Evolutionary conservation across 2,329 filamentous ascomycete species (phyloP), one percentile per base, ranked within the genome.

Genomic region (Trichoderma sp.): DNA sequence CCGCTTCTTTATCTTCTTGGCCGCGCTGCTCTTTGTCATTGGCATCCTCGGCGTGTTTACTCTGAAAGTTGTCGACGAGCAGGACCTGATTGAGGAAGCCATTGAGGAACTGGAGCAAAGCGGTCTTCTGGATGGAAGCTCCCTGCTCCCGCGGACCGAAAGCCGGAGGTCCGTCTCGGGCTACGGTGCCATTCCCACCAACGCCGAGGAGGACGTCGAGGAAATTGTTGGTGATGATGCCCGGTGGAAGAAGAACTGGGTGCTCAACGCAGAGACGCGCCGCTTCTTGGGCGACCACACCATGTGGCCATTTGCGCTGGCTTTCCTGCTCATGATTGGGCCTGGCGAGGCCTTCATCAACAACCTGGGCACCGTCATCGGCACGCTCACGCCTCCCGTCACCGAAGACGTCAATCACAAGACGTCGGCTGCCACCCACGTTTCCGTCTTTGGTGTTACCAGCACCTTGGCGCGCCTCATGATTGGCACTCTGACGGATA

Each of bases 331-430:
- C 68, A 91, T 97, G 71, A 91, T 93, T 62, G 95, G 95, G 0
- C 94, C 95, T 0, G 94, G 93, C n/a, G 95, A 99, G 78, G 91
- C 94, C 12, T 99, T 97, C 76, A 93, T 98, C 78, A 99, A 98
- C 79, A 99, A 98, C 72, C 81, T 99, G 10, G 95, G 95, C 43
- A 97, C 93, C 26, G 89, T 99, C 67, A 93, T 98, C 71, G 90
- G 91, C 70, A 96, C 94, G 0, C 82, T 97, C 3, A 91, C 91
- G 51, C 85, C 84, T 15, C 88, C 86, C 19, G 75, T 79, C 7
- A 74, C 82, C 19, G 75, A 79, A 52, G 75, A 77, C 56, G 70
- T 74, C 3, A 74, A 79, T 61, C 68, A 72, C 21, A 75, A 81
- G 70, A 87, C 89, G 55, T 85, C 90, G 57, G 84, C 90, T 45